phyloP scores from a whole-genome alignment of 2,329 filamentous ascomycete species.

The Graphiopsis chlorocephala region DNA sequence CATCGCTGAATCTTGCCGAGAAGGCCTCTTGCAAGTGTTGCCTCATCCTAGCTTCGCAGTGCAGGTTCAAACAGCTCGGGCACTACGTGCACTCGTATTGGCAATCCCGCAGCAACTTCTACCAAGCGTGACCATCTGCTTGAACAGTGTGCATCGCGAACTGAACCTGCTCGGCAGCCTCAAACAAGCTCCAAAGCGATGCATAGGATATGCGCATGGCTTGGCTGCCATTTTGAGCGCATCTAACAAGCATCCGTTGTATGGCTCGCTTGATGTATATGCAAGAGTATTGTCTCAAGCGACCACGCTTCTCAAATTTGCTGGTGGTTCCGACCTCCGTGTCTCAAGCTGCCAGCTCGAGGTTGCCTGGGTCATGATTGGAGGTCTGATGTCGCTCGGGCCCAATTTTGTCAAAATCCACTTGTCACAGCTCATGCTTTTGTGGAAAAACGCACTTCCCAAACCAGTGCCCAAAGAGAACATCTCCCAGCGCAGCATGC shows the following conservation, averaged over 20 bases:
- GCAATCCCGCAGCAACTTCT: slow-evolving; percentile 90
- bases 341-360: slow-evolving; percentile 94
- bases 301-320: slow-evolving; percentile 87
- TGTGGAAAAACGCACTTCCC: slow-evolving; percentile 97
- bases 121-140: slow-evolving; percentile 87
- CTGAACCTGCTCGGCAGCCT: slow-evolving; percentile 72
- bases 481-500: slow-evolving; percentile 73
- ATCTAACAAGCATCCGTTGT: slow-evolving; percentile 80
- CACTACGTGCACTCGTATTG: slow-evolving; percentile 80
- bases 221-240: slow-evolving; percentile 88
- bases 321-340: slow-evolving; percentile 83
- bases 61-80: slow-evolving; percentile 83
- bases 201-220: slow-evolving; percentile 87
- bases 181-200: slow-evolving; percentile 75
- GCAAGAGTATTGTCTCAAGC: slow-evolving; percentile 88
- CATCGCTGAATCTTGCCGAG: slow-evolving; percentile 79
- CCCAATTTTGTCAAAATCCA: slow-evolving; percentile 99
- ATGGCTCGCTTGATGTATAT: slow-evolving; percentile 94
- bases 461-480: slow-evolving; percentile 94
- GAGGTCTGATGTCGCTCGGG: slow-evolving; percentile 91
- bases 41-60: slow-evolving; percentile 96
- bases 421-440: slow-evolving; percentile 82
- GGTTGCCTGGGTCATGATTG: slow-evolving; percentile 95
- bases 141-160: slow-evolving; percentile 91
- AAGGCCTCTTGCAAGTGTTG: slow-evolving; percentile 82